phyloP scores from a whole-genome alignment of 2,329 filamentous ascomycete species.

The Monilinia fructicola region DNA sequence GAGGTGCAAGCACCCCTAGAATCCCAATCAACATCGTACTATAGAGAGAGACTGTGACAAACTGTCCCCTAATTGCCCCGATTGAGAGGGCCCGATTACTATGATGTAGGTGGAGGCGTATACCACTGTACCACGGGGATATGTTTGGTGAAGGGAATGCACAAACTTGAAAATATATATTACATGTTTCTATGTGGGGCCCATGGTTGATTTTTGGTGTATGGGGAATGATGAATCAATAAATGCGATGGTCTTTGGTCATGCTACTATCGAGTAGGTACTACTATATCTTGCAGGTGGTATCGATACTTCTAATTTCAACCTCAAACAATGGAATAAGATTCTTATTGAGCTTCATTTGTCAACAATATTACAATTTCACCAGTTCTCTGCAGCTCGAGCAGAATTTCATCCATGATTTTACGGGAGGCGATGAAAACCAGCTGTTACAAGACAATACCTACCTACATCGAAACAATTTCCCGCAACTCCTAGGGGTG shows the following conservation, averaged over 20 bases:
- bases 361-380: no score
- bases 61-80: not conserved
- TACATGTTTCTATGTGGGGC: not conserved
- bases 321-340: not conserved
- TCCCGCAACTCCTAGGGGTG: not conserved
- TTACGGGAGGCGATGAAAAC: not conserved
- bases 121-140: no score
- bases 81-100: not conserved
- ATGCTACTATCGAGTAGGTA: not conserved
- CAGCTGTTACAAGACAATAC: not conserved
- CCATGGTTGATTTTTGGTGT: not conserved
- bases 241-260: not conserved
- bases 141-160: not conserved
- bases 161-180: not conserved
- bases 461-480: not conserved
- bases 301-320: not conserved
- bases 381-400: not conserved
- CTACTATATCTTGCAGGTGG: not conserved
- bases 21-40: not conserved
- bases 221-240: not conserved
- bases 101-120: no score
- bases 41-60: not conserved
- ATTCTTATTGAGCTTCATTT: not conserved
- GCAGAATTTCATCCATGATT: not conserved
- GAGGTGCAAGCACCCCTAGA: not conserved